Percentiles rank a stretch among this genome's conserved stretches.
Conservation (phyloP, 345 rosid genomes). For the Rhodomyrtus tomentosa region DNA sequence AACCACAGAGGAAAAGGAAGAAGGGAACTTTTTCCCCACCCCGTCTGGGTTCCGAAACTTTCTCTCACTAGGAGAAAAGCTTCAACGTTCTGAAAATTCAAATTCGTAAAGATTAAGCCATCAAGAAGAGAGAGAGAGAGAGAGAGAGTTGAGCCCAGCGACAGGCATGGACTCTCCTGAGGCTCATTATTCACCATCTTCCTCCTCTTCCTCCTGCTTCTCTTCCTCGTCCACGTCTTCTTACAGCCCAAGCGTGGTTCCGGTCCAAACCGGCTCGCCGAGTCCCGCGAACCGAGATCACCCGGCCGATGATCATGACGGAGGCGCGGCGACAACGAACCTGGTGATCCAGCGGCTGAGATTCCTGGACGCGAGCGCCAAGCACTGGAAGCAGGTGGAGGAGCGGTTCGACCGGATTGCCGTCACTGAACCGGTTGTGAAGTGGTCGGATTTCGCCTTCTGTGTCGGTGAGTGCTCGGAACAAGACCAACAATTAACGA, state of each 20-base stretch:
- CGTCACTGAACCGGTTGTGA: conserved; percentile 10
- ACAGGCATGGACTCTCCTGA: background rate
- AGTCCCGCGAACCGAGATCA: background rate
- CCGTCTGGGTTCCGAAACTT: background rate
- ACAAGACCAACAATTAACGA: background rate
- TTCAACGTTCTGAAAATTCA: background rate
- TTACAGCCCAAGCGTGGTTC: background rate
- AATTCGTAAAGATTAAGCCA: background rate
- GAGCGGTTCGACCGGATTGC: conserved; percentile 27
- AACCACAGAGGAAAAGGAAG: background rate
- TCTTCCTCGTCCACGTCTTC: conserved; percentile 11
- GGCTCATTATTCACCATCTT: background rate
- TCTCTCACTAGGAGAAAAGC: background rate
- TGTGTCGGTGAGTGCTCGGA: conserved; percentile 21
- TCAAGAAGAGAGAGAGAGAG: background rate
- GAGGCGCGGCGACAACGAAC: background rate
- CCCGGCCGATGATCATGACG: background rate
- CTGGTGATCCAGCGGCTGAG: conserved; percentile 12
- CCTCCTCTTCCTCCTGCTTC: conserved; percentile 1
- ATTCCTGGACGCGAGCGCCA: conserved; percentile 11
- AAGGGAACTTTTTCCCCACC: background rate
- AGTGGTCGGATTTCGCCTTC: conserved; percentile 34
- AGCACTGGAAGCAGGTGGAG: conserved; percentile 27
- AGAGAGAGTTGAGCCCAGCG: background rate
- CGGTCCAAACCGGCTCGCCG: background rate